Evolutionary conservation across 148 eudicot genomes (phyloP), one percentile per base, ranked within the genome.

Genomic region (Rhododendron ovatum): DNA sequence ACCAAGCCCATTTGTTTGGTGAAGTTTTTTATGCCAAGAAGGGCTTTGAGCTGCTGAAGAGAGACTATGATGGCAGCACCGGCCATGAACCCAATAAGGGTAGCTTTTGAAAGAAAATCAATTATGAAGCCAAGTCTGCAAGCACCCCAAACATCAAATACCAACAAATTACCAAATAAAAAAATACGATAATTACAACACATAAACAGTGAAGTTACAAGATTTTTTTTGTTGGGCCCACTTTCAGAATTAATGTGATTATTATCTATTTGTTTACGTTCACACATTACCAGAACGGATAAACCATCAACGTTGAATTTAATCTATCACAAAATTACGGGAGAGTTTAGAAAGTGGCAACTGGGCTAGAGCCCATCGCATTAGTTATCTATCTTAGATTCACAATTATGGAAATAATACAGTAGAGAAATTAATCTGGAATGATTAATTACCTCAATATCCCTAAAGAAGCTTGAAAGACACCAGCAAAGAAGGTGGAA

Each of bases 401-500:
- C 24, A 1, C 28, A 67, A 43, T 47, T 18, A 86, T 48, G 30
- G 15, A 78, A 81, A 37, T 11, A 35, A 35, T 83, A 30, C 30
- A 78, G 61, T 8, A 17, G 35, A 45, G 73, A 45, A 11, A 37
- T 35, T 35, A 43, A 13, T 83, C 28, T 75, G 7, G 20, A 1
- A 22, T 12, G 7, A 41, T 41, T 41, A 67, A 78, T 55, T 7
- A 85, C 99, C 99, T 95, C 78, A 96, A 87, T 82, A 96, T 87
- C 51, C 99, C 99, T 37, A 96, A 88, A 87, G 96, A 91, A 61
- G 98, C 93, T 84, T 95, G 98, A 67, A 96, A 91, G 83, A 96
- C 88, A 37, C 99, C 99, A 85, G 98, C 97, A 86, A 95, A 93
- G 85, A 96, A 95, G 87, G 99, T 95, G 2, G 98, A 91, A 87